These are phyloP conservation scores for Taiozyma onychis DNA, from an alignment of 1,139 yeast genomes.

Conservation along the genomic window DNA sequence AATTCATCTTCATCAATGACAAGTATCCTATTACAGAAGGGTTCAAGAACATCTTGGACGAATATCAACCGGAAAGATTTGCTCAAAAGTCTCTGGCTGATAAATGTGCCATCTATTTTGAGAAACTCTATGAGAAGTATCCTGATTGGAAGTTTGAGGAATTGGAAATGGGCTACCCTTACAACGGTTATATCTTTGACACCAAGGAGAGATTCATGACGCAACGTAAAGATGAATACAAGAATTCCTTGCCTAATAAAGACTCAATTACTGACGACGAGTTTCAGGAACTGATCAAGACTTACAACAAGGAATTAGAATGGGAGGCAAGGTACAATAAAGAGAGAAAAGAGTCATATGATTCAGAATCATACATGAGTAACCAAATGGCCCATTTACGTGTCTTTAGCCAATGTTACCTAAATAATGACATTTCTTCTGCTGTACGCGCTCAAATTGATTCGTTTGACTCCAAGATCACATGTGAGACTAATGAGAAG, in stretches of 20 bases:
- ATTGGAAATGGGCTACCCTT: constrained; percentile 15
- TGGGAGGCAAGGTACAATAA: constrained; percentile 16
- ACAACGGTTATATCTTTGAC: constrained; percentile 21
- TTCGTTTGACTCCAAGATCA: constrained; percentile 3
- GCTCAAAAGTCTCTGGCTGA: constrained; percentile 10
- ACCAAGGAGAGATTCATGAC: constrained; percentile 17
- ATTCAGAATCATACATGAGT: constrained; percentile 19
- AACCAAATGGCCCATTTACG: constrained; percentile 21
- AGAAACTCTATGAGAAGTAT: constrained; percentile 17
- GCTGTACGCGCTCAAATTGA: constrained; percentile 9
- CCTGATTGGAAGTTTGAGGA: constrained; percentile 26
- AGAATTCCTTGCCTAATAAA: constrained; percentile 9
- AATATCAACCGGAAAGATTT: constrained; percentile 13
- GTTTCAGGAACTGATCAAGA: constrained; percentile 9
- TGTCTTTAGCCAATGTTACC: constrained; percentile 24
- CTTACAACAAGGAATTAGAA: constrained; percentile 10
- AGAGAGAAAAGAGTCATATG: constrained; percentile 12
- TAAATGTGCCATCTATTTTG: constrained; percentile 27
- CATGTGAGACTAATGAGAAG: constrained; percentile 28
- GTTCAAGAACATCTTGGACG: constrained; percentile 13
- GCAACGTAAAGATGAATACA: constrained; percentile 14
- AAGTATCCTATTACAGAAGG: constrained; percentile 18
- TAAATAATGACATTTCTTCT: constrained; percentile 9
- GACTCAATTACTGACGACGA: constrained; percentile 12
- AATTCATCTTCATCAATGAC: constrained; percentile 13